Base-by-base conservation (phyloP, 345 rosid genomes). In the Gossypium anomalum region DNA sequence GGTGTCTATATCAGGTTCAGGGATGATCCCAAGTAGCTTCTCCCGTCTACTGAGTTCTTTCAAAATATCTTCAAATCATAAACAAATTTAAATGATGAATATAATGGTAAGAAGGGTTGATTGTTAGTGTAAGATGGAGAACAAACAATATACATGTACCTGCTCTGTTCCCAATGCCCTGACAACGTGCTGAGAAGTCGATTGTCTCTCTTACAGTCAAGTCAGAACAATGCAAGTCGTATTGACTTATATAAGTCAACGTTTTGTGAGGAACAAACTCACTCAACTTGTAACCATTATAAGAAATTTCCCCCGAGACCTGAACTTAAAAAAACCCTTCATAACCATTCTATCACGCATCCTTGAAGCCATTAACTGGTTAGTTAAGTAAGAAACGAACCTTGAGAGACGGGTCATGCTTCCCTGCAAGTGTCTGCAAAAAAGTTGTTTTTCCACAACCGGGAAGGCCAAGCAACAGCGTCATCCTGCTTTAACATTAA, bases 141-240 rank as follows among this genome's bases (percentile, higher is more conserved):
- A 44, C 0, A 34, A 5, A 34, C 41, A 14, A 47, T 13, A 25
- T 74, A 57, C 6, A 27, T 69, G 5, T 74, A 80, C 86, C 86
- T 72, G 71, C 76, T 58, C 87, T 87, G 84, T 72, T 85, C 78
- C 92, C 92, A 58, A 75, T 65, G 23, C 87, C 89, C 76, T 87
- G 94, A 76, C 87, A 88, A 45, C 82, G 81, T 1, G 89, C 89
- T 0, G 94, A 83, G 75, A 88, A 88, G 63, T 85, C 89, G 1
- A 90, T 78, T n/a, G 94, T 87, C 74, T 90, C 94, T 80, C 91
- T 84, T 19, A 88, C 88, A 70, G 88, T 88, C 84, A 90, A 49
- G 67, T 90, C 89, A 52, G 86, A 87, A 16, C 87, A 83, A 61
- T 90, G 94, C 59, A 87, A 75, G 78, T 90, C 94, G 55, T 84